phyloP scores from a whole-genome alignment of 768 basidiomycete species.

The Cytidiella melzeri region DNA sequence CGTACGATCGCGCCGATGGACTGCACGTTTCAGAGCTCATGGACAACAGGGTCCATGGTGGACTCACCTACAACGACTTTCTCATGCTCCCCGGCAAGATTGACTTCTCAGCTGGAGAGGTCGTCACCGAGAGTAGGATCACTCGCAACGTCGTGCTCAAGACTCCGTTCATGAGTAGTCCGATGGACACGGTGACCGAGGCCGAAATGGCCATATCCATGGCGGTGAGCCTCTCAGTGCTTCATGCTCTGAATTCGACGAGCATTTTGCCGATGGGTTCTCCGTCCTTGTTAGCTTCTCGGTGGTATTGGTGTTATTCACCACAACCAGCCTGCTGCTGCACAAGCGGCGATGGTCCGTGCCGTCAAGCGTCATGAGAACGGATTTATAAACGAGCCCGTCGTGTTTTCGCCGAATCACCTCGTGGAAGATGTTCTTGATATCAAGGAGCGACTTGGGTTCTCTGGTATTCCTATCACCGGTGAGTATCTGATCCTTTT shows the following conservation, averaged over 20 bases:
- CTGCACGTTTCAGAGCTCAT: constrained; percentile 82
- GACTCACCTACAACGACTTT: constrained; percentile 98
- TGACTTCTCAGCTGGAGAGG: constrained; percentile 80
- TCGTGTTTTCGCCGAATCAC: constrained; percentile 76
- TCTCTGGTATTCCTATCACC: constrained; percentile 96
- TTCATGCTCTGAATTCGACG: background rate
- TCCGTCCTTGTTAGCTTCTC: constrained; percentile 49
- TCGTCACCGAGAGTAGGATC: constrained; percentile 77
- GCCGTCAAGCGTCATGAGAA: constrained; percentile 98
- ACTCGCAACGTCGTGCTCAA: constrained; percentile 89
- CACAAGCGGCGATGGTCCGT: constrained; percentile 95
- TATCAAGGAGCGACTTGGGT: constrained; percentile 87
- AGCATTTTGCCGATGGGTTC: constrained; percentile 14
- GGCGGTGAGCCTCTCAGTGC: constrained; percentile 56
- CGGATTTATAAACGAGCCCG: constrained; percentile 94
- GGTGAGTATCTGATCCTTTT: constrained; percentile 48
- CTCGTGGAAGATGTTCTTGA: constrained; percentile 86
- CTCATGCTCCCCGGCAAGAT: constrained; percentile 93
- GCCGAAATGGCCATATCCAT: constrained; percentile 88
- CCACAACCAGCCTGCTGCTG: constrained; percentile 81
- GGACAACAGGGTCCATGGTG: constrained; percentile 80
- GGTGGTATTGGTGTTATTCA: constrained; percentile 99
- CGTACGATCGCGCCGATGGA: constrained; percentile 73
- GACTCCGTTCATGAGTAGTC: constrained; percentile 95
- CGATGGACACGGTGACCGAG: constrained; percentile 99